phyloP scores from a whole-genome alignment of 257 asterid species.

The Jacaranda mimosifolia region DNA sequence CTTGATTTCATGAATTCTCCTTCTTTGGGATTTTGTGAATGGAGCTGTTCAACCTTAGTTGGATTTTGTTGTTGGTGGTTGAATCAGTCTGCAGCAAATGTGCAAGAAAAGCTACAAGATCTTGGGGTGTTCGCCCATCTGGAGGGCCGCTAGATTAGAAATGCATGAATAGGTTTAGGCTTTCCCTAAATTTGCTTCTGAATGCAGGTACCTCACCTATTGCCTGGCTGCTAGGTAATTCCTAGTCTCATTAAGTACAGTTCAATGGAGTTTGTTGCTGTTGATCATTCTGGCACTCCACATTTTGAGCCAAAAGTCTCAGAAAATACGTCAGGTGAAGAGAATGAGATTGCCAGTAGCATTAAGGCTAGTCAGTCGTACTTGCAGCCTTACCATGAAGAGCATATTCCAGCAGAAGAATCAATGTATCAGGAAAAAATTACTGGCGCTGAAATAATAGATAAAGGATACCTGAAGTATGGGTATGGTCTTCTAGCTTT shows the following conservation, averaged over 20 bases:
- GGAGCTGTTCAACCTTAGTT: conserved; percentile 73
- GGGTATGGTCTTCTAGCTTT: conserved; percentile 64
- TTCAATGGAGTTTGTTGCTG: conserved; percentile 61
- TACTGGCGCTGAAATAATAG: conserved; percentile 49
- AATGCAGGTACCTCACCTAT: conserved; percentile 73
- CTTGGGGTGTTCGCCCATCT: conserved; percentile 69
- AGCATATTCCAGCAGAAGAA: conserved; percentile 33
- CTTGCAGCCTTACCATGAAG: conserved; percentile 43
- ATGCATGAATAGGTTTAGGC: conserved; percentile 58
- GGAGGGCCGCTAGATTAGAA: conserved; percentile 62
- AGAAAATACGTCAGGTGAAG: conserved; percentile 34
- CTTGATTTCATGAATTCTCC: conserved; percentile 32
- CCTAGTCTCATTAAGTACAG: conserved; percentile 32
- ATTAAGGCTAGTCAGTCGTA: conserved; percentile 32
- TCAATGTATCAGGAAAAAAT: conserved; percentile 32
- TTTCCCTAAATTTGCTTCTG: conserved; percentile 62
- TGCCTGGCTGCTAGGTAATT: conserved; percentile 48
- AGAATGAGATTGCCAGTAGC: conserved; percentile 33
- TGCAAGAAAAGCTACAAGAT: conserved; percentile 65
- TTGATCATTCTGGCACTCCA: conserved; percentile 49
- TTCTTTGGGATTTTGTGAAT: conserved; percentile 59
- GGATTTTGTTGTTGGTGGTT: conserved; percentile 79
- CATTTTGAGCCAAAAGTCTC: conserved; percentile 41
- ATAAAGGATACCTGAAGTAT: conserved; percentile 68
- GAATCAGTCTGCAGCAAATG: conserved; percentile 65